Percentiles rank a stretch among this genome's conserved stretches.
Conservation (phyloP, 2,329 filamentous ascomycete species). For the Mycogone perniciosa region DNA sequence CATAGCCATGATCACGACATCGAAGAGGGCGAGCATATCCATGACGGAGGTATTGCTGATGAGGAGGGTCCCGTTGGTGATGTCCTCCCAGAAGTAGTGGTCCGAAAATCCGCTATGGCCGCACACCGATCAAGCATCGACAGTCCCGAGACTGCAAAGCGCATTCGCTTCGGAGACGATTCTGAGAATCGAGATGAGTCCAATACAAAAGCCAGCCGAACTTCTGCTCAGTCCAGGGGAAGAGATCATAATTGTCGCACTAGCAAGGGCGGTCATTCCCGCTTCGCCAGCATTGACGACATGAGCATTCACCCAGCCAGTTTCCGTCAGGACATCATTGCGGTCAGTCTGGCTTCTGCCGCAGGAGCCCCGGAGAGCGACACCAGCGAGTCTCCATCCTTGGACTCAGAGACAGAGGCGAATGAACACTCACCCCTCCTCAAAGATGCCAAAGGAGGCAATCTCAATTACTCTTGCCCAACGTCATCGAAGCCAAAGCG, state of each 20-base stretch:
- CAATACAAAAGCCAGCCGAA: constrained; percentile 23
- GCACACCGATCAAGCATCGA: constrained; percentile 22
- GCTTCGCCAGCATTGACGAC: constrained; percentile 60
- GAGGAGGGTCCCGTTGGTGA: constrained; percentile 54
- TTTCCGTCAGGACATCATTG: constrained; percentile 88
- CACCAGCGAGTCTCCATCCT: constrained; percentile 39
- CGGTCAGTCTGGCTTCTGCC: constrained; percentile 57
- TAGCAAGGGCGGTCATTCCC: constrained; percentile 47
- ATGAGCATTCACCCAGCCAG: constrained; percentile 84
- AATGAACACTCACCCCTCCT: constrained; percentile 45
- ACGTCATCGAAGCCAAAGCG: constrained; percentile 19
- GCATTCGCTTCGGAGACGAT: constrained; percentile 34
- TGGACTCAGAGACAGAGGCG: constrained; percentile 35
- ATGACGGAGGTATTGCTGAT: constrained; percentile 39
- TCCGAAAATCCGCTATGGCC: constrained; percentile 40
- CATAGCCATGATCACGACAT: constrained; percentile 29
- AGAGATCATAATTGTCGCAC: constrained; percentile 39
- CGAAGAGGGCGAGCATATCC: constrained; percentile 45
- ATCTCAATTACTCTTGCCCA: constrained; percentile 22
- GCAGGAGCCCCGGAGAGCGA: constrained; percentile 51
- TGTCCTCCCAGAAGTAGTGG: constrained; percentile 55
- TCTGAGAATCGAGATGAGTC: constrained; percentile 21
- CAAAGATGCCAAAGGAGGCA: constrained; percentile 29
- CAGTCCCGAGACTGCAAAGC: constrained; percentile 30
- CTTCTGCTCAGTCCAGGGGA: constrained; percentile 30